Evolutionary conservation across 2,329 filamentous ascomycete species (phyloP), one percentile per base, ranked within the genome.

Genomic region (Emmonsiellopsis sp.): DNA sequence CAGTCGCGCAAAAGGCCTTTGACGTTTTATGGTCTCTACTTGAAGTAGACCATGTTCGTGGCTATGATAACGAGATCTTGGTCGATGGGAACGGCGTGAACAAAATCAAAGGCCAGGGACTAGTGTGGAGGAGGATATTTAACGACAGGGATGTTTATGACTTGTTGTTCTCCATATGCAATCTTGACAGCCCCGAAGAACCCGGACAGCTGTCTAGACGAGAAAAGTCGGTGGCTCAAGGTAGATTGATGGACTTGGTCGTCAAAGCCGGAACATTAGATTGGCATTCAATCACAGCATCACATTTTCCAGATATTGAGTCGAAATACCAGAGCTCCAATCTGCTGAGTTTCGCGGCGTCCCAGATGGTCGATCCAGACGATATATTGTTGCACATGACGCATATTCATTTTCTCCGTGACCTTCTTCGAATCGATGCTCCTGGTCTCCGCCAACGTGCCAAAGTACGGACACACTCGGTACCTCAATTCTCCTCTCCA

Each of bases 61-160:
- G 58, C 44, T 55, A 54, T 2, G 45, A 53, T 7, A 59, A 62
- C 37, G 62, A 63, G 10, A 51, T 54, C 7, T 61, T 52, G 4
- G 50, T 57, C 56, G 44, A 61, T 57, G 38, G 61, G 55, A 50
- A 63, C 60, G 55, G 62, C 57, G 44, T 61, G 59, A 60, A 66
- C 66, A 55, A 69, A 13, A n/a, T 60, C 50, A 59, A 56, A 61
- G 75, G 76, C 3, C 76, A 79, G 57, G 78, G 77, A 0, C 67
- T 82, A 1, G 71, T 85, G 61, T 84, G 81, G 82, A 77, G 80
- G 61, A 76, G 82, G 15, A 59, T 85, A 0, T 84, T 85, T 60
- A 73, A 75, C 2, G 82, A 85, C 57, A 76, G 73, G 54, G 75
- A 83, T 60, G 75, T 84, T 6, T 83, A 83, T 59, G 71, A 70